A percentile compares a stretch with the other conserved stretches of the same genome.
These are phyloP conservation scores for Glycyrrhiza uralensis DNA, from an alignment of 306 rosid species.

Conservation along the genomic window DNA sequence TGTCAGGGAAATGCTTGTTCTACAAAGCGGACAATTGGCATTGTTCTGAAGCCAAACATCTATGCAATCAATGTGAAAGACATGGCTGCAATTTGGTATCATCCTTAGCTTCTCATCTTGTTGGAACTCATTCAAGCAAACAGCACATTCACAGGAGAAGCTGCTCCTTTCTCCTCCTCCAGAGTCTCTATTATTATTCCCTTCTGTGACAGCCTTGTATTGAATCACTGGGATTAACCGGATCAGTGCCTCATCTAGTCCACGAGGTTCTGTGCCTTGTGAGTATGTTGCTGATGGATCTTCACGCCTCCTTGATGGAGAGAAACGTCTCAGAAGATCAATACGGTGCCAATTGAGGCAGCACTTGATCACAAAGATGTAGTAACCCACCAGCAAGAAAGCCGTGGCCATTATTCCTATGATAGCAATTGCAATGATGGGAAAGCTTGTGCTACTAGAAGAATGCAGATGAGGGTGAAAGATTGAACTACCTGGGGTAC, in stretches of 20 bases:
- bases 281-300: constrained; percentile 36
- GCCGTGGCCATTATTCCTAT: constrained; percentile 92
- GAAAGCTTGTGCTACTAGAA: constrained; percentile 58
- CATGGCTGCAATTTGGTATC: constrained; percentile 78
- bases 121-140: constrained; percentile 80
- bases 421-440: constrained; percentile 84
- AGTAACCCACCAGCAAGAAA: constrained; percentile 79
- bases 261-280: constrained; percentile 42
- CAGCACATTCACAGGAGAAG: constrained; percentile 78
- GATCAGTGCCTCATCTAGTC: constrained; percentile 76
- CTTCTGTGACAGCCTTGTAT: constrained; percentile 46
- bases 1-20: constrained; percentile 64
- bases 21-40: constrained; percentile 96
- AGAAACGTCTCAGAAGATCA: constrained; percentile 70
- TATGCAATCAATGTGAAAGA: constrained; percentile 90
- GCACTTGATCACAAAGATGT: constrained; percentile 94
- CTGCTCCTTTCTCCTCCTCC: constrained; percentile 8
- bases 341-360: constrained; percentile 96
- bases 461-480: constrained; percentile 41
- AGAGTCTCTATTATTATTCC: neutral
- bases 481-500: constrained; percentile 38
- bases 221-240: constrained; percentile 73
- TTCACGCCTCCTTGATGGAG: constrained; percentile 50
- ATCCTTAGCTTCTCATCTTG: constrained; percentile 74
- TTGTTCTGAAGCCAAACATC: constrained; percentile 90